Evolutionary conservation across 2,329 filamentous ascomycete species (phyloP), one percentile per base, ranked within the genome.

Genomic region (Fusarium equiseti): DNA sequence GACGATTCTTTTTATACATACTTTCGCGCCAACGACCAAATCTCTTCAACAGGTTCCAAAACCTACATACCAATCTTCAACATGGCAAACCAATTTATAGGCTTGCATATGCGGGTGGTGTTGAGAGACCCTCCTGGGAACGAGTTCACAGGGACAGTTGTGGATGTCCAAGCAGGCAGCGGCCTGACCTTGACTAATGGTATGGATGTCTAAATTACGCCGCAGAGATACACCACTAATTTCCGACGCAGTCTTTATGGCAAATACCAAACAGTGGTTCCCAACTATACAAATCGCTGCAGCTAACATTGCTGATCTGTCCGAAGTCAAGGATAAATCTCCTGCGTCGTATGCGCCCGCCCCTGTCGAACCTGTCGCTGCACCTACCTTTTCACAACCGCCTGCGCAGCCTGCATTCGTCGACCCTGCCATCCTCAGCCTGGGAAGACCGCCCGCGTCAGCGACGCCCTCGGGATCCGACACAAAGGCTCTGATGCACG

Each of bases 391-490:
- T 24, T 61, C 76, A n/a, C 68, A 75, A 54, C 78, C 75, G 40
- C 72, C 75, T 46, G 63, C 73, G 55, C 78, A 82, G 68, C 73
- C 82, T 31, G 75, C 84, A 1, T 94, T 96, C 75, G 86, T 91
- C n/a, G 93, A 97, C 74, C 93, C 93, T 13, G 93, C 93, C 6
- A 97, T 97, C 59, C 78, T 97, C 48, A 94, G 92, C 77, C 87
- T 93, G 52, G 84, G 84, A 24, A 82, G 83, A 49, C 81, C 80
- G 6, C 81, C 84, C 3, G 77, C 71, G 27, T 75, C 77, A 0
- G 75, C 61, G 16, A 72, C 77, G 13, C 73, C 73, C 3, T 75
- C 76, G 8, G 73, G 75, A n/a, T 68, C 72, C 12, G 66, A 66
- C 15, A 43, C 46, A 18, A 75, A 65, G 46, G 59, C 40, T 13